Conservation (phyloP, 2,329 filamentous ascomycete genomes). For the Fusarium tuaranense region DNA sequence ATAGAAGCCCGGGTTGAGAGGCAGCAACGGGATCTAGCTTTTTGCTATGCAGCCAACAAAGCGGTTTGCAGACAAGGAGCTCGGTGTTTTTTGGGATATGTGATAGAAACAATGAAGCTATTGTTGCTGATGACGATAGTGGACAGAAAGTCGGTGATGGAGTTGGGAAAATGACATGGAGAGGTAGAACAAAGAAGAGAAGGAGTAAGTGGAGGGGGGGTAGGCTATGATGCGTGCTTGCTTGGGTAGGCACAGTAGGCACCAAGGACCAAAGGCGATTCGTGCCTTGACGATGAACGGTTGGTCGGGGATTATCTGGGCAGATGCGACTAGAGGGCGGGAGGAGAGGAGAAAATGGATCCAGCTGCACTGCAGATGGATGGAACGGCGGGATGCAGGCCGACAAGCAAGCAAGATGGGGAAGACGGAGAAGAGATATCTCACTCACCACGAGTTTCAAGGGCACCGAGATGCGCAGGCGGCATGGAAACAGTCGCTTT, state of each 20-base stretch:
- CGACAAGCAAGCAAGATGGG: constrained; percentile 1
- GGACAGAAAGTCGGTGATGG: background rate
- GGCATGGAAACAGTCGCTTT: constrained; percentile 43
- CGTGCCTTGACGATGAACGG: constrained; percentile 24
- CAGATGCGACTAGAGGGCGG: constrained; percentile 11
- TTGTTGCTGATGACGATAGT: background rate
- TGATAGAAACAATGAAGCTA: background rate
- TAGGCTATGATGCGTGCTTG: constrained; percentile 26
- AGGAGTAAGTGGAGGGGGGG: background rate
- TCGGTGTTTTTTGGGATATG: constrained; percentile 5
- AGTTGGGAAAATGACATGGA: background rate
- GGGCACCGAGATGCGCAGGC: constrained; percentile 32
- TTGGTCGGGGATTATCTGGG: constrained; percentile 28
- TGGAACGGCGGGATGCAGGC: constrained; percentile 11
- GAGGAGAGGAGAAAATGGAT: background rate
- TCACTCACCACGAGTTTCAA: constrained; percentile 40
- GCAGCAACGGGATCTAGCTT: background rate
- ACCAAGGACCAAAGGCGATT: background rate
- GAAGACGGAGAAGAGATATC: constrained; percentile 2
- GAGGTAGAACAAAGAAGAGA: constrained; percentile 27
- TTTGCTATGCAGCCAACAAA: constrained; percentile 19
- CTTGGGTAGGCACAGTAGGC: background rate
- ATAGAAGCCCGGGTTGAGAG: constrained; percentile 20
- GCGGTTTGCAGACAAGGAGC: constrained; percentile 10
- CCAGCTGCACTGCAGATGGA: constrained; percentile 10